These are phyloP conservation scores for Austroboletus novae-zelandiae DNA, from an alignment of 1,284 basidiomycete species.

Conservation along the genomic window DNA sequence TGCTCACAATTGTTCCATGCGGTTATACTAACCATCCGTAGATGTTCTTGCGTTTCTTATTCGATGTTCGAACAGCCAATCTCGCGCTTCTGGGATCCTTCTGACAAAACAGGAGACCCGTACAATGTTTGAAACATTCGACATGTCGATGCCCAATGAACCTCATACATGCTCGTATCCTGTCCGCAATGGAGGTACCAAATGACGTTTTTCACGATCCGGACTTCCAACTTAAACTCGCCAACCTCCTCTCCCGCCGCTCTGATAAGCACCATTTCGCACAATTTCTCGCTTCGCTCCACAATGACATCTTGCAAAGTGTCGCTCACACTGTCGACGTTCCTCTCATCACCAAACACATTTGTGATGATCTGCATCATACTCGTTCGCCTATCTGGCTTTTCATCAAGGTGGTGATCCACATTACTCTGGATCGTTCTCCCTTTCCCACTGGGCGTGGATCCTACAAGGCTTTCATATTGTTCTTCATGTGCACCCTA, in stretches of 20 bases:
- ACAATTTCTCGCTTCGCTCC: conserved; percentile 31
- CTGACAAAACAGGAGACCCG: background rate
- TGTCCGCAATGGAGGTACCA: conserved; percentile 21
- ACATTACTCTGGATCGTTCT: background rate
- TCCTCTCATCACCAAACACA: conserved; percentile 24
- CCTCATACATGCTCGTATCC: background rate
- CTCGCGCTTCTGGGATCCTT: too few relatives aligned
- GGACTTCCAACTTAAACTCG: conserved; percentile 8
- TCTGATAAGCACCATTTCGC: conserved; percentile 20
- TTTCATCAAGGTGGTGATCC: background rate
- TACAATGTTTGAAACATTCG: background rate
- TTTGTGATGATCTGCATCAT: background rate
- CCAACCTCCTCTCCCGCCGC: conserved; percentile 17
- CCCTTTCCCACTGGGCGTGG: background rate
- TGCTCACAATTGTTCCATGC: too few relatives aligned
- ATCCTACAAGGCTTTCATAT: conserved; percentile 6
- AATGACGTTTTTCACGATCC: conserved; percentile 11
- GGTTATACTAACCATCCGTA: background rate
- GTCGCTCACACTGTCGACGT: conserved; percentile 16
- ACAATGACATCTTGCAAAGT: conserved; percentile 29
- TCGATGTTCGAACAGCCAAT: background rate
- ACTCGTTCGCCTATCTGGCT: too few relatives aligned
- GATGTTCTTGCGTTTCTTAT: background rate
- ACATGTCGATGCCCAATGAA: background rate
- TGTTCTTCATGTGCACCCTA: too few relatives aligned